Percentiles rank a stretch among this genome's conserved stretches.
Conservation (phyloP, 2,329 filamentous ascomycete species). For the Atkinsonella texensis region DNA sequence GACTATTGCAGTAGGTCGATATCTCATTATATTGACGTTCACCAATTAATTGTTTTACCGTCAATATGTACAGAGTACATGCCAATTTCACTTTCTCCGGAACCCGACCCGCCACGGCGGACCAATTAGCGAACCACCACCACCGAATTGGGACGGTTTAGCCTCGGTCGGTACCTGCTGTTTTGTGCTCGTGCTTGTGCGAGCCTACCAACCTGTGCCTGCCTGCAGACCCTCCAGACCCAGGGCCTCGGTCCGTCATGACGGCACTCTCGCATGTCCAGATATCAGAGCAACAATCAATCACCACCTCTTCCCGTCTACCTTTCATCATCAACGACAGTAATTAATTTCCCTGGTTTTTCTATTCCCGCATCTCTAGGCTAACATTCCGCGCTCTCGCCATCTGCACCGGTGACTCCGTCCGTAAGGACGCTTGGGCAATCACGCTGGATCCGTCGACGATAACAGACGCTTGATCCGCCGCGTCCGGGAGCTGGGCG, state of each 20-base stretch:
- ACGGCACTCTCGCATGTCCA: not conserved
- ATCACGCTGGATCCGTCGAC: not conserved
- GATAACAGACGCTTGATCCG: not conserved
- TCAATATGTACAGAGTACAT: too few species aligned
- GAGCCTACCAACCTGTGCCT: not conserved
- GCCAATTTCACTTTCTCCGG: too few species aligned
- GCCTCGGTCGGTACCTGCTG: not conserved
- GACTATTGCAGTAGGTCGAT: too few species aligned
- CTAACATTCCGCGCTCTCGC: too few species aligned
- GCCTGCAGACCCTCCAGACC: not conserved
- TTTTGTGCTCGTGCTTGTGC: not conserved
- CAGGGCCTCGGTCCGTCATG: not conserved
- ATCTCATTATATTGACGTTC: too few species aligned
- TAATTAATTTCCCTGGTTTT: not conserved
- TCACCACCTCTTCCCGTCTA: not conserved
- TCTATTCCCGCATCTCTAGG: too few species aligned
- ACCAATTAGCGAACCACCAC: not conserved
- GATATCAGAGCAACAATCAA: not conserved
- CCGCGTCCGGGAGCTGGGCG: not conserved
- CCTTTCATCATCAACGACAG: not conserved
- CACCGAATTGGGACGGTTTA: slow-evolving; percentile 1
- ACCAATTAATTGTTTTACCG: too few species aligned
- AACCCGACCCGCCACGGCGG: not conserved
- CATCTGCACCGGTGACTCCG: too few species aligned
- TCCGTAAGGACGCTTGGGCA: not conserved